Base-by-base conservation (phyloP, 257 asterid species). In the Prunella vulgaris region DNA sequence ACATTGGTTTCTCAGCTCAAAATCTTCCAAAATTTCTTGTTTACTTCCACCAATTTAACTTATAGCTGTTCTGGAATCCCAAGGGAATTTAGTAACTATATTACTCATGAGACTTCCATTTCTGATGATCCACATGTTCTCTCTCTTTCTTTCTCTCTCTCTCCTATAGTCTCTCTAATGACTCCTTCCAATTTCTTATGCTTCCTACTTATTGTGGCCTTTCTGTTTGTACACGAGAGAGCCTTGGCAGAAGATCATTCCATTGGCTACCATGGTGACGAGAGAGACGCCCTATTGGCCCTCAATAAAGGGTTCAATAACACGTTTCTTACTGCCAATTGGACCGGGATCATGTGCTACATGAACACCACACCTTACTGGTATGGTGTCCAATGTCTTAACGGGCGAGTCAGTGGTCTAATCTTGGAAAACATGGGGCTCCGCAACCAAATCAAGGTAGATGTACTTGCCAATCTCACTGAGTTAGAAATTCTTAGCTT, bases 341-440 rank as follows among this genome's bases (percentile, higher is more conserved):
- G 90, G 95, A 89, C 87, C 10, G 64, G 82, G 10, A n/a, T 85
- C 42, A 82, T 84, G 88, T 86, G 91, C 77, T 84, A 76, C 80
- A 40, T 75, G 84, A 78, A 86, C 38, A 20, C 46, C 17, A 28
- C 79, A 1, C 89, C 96, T 6, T 63, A 71, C 51, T 88, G 96
- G 96, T 57, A 65, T 18, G 96, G 96, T 38, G 54, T 89, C 22
- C 81, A 66, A 27, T 89, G 96, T 62, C 15, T 24, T 1, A 28
- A 81, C 0, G 96, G 96, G 13, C 81, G 92, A 74, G 92, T 89
- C 61, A 84, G 83, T 0, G 85, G 86, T 24, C 25, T 89, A 21
- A 66, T 63, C 60, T 66, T 89, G 69, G 90, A 85, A 59, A 76
- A 76, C 76, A 67, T 85, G 72, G 82, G 72, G 20, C 87, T 89